Evolutionary conservation across 192 early-diverging fungal genomes (phyloP), one percentile per base, ranked within the genome.

Genomic region (Umbelopsis sp.): DNA sequence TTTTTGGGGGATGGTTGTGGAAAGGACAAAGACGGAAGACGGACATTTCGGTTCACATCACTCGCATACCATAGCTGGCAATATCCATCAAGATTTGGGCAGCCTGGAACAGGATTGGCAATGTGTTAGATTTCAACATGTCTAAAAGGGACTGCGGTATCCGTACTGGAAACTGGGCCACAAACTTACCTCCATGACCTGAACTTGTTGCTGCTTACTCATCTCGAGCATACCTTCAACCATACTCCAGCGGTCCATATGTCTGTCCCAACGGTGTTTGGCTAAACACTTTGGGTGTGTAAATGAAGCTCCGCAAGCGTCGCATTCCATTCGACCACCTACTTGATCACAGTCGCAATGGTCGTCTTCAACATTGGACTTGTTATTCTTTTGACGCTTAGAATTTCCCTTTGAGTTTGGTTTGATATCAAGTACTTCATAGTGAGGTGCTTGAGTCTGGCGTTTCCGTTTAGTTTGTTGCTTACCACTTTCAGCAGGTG

Each of bases 321-420:
- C 56, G 26, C 56, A 62, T 62, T 62, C 56, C 56, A 62, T 62
- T 62, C 56, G 11, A 2, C 56, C 56, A 16, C 56, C 56, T 20
- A 62, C 56, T 62, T 62, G 56, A 62, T 62, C 56, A 62, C 56
- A 62, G 24, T 62, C 56, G 31, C 56, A 62, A 62, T 62, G 56
- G 20, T 62, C 56, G 17, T 62, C 56, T 17, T 62, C 56, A n/a
- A n/a, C 31, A 12, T 6, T 17, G 47, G n/a, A 5, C 26, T 36
- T 62, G 31, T 2, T 32, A 62, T 62, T 62, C 31, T 34, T 62
- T 34, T 62, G 56, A 62, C 56, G 56, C 34, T 62, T 62, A 11
- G 56, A 34, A 20, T 29, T 29, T 2, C 56, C 56, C 17, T 62
- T 62, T 25, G 52, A 8, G 25, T 54, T 54, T 36, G 56, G 26